These are phyloP conservation scores for Eucalyptus erythrocorys DNA, from an alignment of 345 rosid genomes.

Conservation along the genomic window DNA sequence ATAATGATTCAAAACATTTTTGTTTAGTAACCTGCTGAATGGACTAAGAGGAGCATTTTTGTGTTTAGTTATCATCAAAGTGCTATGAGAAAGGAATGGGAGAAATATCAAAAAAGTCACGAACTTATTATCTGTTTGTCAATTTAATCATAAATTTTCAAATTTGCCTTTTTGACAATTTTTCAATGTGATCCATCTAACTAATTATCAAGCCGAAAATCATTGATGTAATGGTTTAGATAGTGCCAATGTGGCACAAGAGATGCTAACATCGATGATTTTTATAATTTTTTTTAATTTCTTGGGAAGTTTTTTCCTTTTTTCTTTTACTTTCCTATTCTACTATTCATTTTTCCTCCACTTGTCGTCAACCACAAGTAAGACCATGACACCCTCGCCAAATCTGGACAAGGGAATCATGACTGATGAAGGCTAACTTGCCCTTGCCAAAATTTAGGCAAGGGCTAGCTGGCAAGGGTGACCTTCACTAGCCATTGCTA, in stretches of 20 bases:
- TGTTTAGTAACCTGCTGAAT: neutral
- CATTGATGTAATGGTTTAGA: neutral
- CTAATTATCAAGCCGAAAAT: too few species aligned
- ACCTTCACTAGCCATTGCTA: neutral
- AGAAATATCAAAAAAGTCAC: neutral
- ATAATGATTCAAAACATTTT: neutral
- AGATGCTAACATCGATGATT: rapidly evolving
- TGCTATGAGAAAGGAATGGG: rapidly evolving
- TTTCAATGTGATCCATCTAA: rapidly evolving
- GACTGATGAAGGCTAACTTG: rapidly evolving
- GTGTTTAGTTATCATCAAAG: neutral
- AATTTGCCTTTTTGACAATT: neutral
- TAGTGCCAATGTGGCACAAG: neutral
- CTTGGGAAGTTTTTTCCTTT: neutral
- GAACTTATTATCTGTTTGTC: neutral
- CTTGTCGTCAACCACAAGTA: rapidly evolving
- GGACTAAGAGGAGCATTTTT: neutral
- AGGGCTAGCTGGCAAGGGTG: rapidly evolving
- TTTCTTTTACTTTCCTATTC: neutral
- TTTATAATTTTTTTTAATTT: neutral
- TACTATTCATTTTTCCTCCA: rapidly evolving
- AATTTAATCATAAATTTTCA: neutral
- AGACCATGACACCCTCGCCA: neutral
- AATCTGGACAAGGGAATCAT: neutral
- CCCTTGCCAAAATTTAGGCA: neutral